Conservation (phyloP, 768 basidiomycete species). For the Punctularia strigosozonata region DNA sequence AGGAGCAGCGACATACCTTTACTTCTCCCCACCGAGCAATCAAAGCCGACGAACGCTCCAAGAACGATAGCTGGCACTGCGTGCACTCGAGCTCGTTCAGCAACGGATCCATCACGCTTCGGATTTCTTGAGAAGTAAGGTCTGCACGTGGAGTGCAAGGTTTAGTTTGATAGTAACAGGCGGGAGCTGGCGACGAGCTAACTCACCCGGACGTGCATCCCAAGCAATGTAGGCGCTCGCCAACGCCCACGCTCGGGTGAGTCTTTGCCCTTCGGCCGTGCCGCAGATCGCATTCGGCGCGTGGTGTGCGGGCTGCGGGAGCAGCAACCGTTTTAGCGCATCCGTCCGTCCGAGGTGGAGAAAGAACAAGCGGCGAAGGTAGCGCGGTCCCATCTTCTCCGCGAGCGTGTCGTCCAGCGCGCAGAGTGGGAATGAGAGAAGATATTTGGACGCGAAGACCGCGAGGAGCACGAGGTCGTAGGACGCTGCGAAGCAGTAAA, state of each 20-base stretch:
- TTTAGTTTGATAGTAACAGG: too few relatives aligned
- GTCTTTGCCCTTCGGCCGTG: slow-evolving; percentile 64
- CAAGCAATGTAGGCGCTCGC: slow-evolving; percentile 76
- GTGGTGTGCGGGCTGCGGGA: slow-evolving; percentile 66
- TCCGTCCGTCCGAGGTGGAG: slow-evolving; percentile 76
- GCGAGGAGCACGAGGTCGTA: slow-evolving; percentile 65
- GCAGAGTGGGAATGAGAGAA: slow-evolving; percentile 60
- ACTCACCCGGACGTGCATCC: slow-evolving; percentile 70
- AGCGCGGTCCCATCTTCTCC: slow-evolving; percentile 57
- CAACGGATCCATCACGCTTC: neutral
- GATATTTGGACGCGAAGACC: slow-evolving; percentile 59
- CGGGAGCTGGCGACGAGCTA: too few relatives aligned
- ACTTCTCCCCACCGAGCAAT: neutral
- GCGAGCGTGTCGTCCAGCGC: slow-evolving; percentile 61
- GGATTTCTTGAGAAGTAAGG: too few relatives aligned
- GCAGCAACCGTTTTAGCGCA: slow-evolving; percentile 67
- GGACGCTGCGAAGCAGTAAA: slow-evolving; percentile 60
- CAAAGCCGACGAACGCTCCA: neutral
- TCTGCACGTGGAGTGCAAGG: too few relatives aligned
- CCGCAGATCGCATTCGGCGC: slow-evolving; percentile 59
- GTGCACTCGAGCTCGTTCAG: neutral
- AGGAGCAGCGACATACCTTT: too few relatives aligned
- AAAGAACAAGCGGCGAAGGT: slow-evolving; percentile 74
- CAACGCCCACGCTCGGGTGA: slow-evolving; percentile 73
- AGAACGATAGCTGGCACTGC: neutral